phyloP scores from a whole-genome alignment of 352 stramenopile species.

The Globisporangium irregulare region DNA sequence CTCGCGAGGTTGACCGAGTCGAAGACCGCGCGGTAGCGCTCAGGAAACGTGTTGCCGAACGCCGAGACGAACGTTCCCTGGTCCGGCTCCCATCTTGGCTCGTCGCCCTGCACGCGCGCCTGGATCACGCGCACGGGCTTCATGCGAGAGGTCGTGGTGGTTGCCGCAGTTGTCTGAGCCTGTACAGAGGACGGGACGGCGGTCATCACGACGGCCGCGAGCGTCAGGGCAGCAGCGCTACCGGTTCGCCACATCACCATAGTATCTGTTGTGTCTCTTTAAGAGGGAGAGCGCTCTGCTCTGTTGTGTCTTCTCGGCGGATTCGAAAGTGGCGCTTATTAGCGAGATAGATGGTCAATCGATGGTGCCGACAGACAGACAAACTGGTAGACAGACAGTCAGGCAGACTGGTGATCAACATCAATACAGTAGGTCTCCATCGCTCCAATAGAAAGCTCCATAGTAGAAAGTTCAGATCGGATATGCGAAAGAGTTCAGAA shows the following conservation, averaged over 20 bases:
- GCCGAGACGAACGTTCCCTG: slow-evolving; percentile 16
- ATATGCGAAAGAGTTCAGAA: slow-evolving; percentile 1
- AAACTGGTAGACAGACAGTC: too few relatives aligned
- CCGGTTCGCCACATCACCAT: background rate
- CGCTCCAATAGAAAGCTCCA: background rate
- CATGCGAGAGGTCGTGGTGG: slow-evolving; percentile 1
- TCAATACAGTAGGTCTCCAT: background rate
- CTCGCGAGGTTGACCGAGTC: slow-evolving; percentile 74
- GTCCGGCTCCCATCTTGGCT: slow-evolving; percentile 16
- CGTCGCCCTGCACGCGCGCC: slow-evolving; percentile 19
- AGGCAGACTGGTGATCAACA: background rate
- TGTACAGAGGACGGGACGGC: background rate
- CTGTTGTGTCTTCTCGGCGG: background rate
- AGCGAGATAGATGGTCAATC: background rate
- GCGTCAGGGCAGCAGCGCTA: background rate
- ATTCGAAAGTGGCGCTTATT: background rate
- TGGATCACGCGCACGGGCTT: slow-evolving; percentile 14
- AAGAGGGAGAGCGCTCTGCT: background rate
- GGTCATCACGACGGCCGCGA: background rate
- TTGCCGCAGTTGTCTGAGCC: background rate
- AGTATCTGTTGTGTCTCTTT: background rate
- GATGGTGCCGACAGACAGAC: background rate
- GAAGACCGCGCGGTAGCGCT: slow-evolving; percentile 40
- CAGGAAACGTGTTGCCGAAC: slow-evolving; percentile 24
- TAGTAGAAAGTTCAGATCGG: background rate